Base-by-base conservation (phyloP, 2,329 filamentous ascomycete species). In the Cordyceps cicadae region DNA sequence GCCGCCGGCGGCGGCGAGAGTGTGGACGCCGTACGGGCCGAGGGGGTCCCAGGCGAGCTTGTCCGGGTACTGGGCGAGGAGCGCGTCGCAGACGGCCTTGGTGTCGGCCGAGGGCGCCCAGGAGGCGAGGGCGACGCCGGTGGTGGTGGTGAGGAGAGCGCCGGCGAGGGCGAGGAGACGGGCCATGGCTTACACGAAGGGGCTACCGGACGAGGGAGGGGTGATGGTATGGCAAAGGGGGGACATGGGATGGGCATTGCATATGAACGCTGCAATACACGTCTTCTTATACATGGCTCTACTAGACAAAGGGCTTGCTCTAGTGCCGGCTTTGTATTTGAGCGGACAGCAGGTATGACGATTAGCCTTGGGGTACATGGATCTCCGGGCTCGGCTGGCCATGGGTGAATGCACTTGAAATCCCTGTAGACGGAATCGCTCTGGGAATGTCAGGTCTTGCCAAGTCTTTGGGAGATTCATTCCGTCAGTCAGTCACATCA, bases 31-130 rank as follows among this genome's bases (percentile, higher is more conserved):
- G 17, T 56, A 51, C 17, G 61, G 53, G 2, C 60, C 55, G 21
- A 57, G 29, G 12, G 65, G 64, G 37, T 66, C 64, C 63, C 63
- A 66, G 5, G 61, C 56, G n/a, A 66, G 54, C 11, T 60, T 56
- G 4, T 49, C n/a, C 6, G 63, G 64, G 24, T 61, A 66, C 32
- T 39, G 32, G n/a, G 61, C 21, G 12, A 57, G 15, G 14, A 66
- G 51, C 1, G 46, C 46, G 9, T 61, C 54, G 58, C 65, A 66
- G 19, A 64, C 64, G 43, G 62, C 60, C 29, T 53, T 32, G 26
- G 53, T 62, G 17, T 65, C 63, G 29, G n/a, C 15, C 3, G 43
- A 45, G 26, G 56, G 56, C 37, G 17, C 1, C 54, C 41, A 52
- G 29, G 29, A 7, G 34, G 56, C 56, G 34, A 21, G 26, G 37